These are phyloP conservation scores for Rosa persica DNA, from an alignment of 306 rosid species.

Conservation along the genomic window DNA sequence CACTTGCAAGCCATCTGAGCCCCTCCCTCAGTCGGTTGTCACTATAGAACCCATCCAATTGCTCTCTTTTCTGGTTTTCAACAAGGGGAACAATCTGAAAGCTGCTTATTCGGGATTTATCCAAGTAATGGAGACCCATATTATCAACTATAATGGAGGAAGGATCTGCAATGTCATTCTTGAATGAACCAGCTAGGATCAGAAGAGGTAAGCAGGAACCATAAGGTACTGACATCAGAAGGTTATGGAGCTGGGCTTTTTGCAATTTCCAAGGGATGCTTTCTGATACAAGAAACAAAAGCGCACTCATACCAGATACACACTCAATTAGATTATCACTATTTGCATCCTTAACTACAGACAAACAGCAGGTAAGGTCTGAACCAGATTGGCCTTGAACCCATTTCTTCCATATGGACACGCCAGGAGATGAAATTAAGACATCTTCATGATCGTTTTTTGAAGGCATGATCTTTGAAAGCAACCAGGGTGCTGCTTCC, in stretches of 20 bases:
- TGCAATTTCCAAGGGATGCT: slow-evolving; percentile 67
- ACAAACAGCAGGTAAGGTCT: slow-evolving; percentile 66
- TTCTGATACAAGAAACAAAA: slow-evolving; percentile 67
- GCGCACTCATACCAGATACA: slow-evolving; percentile 69
- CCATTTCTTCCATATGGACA: slow-evolving; percentile 84
- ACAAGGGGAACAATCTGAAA: slow-evolving; percentile 59
- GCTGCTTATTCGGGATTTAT: slow-evolving; percentile 55
- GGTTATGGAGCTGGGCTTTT: slow-evolving; percentile 57
- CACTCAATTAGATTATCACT: slow-evolving; percentile 47
- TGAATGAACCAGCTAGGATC: slow-evolving; percentile 51
- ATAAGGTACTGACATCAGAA: slow-evolving; percentile 64
- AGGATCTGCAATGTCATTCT: slow-evolving; percentile 31
- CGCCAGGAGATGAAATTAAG: slow-evolving; percentile 62
- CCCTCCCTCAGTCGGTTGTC: slow-evolving; percentile 71
- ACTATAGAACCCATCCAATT: slow-evolving; percentile 61
- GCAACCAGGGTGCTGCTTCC: slow-evolving; percentile 63
- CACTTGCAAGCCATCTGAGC: slow-evolving; percentile 80
- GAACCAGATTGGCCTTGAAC: slow-evolving; percentile 38
- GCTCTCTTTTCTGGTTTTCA: slow-evolving; percentile 50
- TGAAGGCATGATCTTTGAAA: slow-evolving; percentile 74
- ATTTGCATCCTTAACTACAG: slow-evolving; percentile 62
- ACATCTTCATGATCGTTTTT: slow-evolving; percentile 37
- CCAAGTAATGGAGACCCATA: slow-evolving; percentile 64
- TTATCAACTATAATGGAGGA: slow-evolving; percentile 49
- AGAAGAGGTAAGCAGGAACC: slow-evolving; percentile 81